These are phyloP conservation scores for Pseudozyma hubeiensis DNA, from an alignment of 1,284 basidiomycete species.

Conservation along the genomic window DNA sequence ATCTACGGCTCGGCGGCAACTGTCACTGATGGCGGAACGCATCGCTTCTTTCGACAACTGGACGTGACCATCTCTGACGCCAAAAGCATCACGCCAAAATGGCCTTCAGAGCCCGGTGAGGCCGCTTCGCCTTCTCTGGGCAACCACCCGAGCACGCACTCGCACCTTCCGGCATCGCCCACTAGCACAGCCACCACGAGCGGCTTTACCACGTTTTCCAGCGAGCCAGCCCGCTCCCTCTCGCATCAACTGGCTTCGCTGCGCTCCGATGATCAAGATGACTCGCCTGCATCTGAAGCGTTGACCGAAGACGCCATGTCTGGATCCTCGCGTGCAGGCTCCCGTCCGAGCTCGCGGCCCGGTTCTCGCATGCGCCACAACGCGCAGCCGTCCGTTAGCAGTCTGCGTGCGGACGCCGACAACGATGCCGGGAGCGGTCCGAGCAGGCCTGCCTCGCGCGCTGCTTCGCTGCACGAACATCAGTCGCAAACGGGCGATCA, in stretches of 20 bases:
- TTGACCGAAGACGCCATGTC: constrained; percentile 25
- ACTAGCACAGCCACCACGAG: neutral
- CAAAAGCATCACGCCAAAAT: constrained; percentile 47
- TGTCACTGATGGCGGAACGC: constrained; percentile 34
- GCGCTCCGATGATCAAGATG: constrained; percentile 19
- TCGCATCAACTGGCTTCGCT: constrained; percentile 19
- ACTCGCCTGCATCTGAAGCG: constrained; percentile 29
- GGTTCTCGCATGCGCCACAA: constrained; percentile 36
- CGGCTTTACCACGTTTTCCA: neutral
- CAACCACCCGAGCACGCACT: neutral
- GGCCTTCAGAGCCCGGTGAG: constrained; percentile 24
- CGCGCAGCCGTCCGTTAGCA: constrained; percentile 29
- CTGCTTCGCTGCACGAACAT: constrained; percentile 21
- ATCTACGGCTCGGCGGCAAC: constrained; percentile 45
- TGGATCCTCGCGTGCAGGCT: constrained; percentile 38
- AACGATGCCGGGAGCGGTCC: constrained; percentile 23
- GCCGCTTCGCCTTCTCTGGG: constrained; percentile 2
- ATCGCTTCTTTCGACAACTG: constrained; percentile 54
- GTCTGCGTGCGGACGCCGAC: constrained; percentile 19
- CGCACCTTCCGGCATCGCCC: constrained; percentile 16
- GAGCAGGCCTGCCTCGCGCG: constrained; percentile 29
- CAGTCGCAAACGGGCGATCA: constrained; percentile 20
- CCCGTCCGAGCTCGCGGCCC: constrained; percentile 30
- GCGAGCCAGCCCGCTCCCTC: constrained; percentile 23
- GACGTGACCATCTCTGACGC: constrained; percentile 58